These are phyloP conservation scores for Allium cepa DNA, from an alignment of 106 monocot species.

Conservation along the genomic window DNA sequence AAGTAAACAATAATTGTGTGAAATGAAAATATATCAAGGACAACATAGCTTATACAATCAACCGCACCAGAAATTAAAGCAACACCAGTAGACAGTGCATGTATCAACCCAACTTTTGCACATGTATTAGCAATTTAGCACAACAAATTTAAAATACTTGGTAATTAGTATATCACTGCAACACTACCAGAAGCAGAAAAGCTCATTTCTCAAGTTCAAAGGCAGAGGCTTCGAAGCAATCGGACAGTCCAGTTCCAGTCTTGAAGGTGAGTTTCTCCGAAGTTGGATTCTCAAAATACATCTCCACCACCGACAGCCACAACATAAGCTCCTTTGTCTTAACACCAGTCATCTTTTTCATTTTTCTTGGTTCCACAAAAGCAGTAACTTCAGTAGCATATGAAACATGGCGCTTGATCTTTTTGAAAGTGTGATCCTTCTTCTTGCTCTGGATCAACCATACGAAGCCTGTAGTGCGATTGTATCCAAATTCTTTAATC, in stretches of 20 bases:
- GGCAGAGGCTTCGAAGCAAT: constrained; percentile 4
- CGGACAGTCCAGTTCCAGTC: constrained; percentile 13
- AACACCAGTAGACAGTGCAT: no score
- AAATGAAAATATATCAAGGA: no score
- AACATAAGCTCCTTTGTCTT: background rate
- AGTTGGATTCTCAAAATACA: no score
- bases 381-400: background rate
- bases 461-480: background rate
- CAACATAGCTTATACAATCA: background rate
- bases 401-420: background rate
- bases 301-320: no score
- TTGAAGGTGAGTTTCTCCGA: constrained; percentile 12
- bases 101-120: no score
- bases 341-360: constrained; percentile 11
- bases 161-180: no score
- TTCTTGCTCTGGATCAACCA: no score
- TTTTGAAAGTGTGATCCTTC: background rate
- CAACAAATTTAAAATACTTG: no score
- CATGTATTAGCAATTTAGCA: no score
- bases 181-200: background rate
- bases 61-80: background rate
- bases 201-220: background rate
- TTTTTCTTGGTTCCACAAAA: no score
- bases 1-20: no score
- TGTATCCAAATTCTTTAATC: background rate